A percentile compares a stretch with the other conserved stretches of the same genome.
Conservation (phyloP, 768 basidiomycete species). For the Mycena sanguinolenta region DNA sequence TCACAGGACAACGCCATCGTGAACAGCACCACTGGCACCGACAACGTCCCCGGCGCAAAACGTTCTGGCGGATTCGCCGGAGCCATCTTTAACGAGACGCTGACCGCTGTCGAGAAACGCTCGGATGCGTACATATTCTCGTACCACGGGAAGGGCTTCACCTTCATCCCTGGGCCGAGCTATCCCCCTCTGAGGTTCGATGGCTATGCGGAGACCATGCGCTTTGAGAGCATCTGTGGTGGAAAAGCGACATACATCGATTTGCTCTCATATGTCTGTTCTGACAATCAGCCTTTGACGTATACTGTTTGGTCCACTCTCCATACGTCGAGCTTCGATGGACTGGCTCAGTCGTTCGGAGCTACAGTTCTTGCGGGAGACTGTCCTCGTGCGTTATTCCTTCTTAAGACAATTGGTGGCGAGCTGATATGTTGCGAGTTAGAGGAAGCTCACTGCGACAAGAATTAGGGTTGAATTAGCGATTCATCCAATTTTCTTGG, state of each 20-base stretch:
- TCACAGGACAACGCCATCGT: not conserved
- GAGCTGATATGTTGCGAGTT: not conserved
- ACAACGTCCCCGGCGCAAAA: conserved; percentile 34
- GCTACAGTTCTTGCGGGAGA: not conserved
- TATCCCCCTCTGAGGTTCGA: not conserved
- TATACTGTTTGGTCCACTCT: conserved; percentile 10
- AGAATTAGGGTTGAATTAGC: not conserved
- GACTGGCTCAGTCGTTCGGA: conserved; percentile 3
- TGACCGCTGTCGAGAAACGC: conserved; percentile 2
- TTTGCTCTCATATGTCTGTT: conserved; percentile 10
- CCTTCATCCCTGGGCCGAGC: not conserved
- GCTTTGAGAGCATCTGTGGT: conserved; percentile 32
- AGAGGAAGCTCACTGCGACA: not conserved
- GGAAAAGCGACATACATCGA: conserved; percentile 37
- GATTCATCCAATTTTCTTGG: not conserved
- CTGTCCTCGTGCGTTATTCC: not conserved
- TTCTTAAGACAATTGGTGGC: not conserved
- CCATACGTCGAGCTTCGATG: not conserved
- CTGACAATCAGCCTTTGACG: not conserved
- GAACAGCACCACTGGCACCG: conserved; percentile 22
- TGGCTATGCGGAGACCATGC: conserved; percentile 26
- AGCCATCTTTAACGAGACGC: conserved; percentile 19
- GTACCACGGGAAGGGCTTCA: not conserved
- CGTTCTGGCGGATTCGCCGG: conserved; percentile 14
- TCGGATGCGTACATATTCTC: conserved; percentile 2